Evolutionary conservation across 2,329 filamentous ascomycete genomes (phyloP), one percentile per base, ranked within the genome.

Genomic region (Phyllosticta citriasiana): DNA sequence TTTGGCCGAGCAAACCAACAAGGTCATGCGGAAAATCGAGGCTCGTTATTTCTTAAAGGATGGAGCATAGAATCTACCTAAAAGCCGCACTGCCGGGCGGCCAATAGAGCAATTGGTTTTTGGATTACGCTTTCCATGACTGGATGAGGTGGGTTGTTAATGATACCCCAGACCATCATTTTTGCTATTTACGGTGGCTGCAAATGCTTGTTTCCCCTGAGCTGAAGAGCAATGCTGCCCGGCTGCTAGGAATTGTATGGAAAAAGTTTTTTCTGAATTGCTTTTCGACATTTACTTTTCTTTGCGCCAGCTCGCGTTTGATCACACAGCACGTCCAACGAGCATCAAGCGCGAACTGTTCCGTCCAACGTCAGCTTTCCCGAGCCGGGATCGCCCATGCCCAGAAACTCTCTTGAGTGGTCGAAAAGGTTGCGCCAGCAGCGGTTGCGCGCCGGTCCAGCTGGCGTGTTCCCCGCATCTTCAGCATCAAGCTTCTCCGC

Each of bases 1-100:
- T 65, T 80, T 99, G 70, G 94, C 94, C 2, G 94, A 99, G 77
- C 94, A 99, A 79, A 97, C 94, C 9, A 97, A 95, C 76, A 97
- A 96, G 80, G 76, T 95, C 59, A 86, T 99, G 78, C 83, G 88
- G 66, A 88, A 84, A 73, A 76, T 96, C 35, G 94, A 99, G 76
- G 77, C 81, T 65, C 75, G 78, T 24, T 86, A 62, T 69, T 84
- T 24, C 75, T 80, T 10, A 78, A 22, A 74, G 74, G 5, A 60
- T 77, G 35, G 78, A 77, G 64, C 76, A 76, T 24, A 78, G 76
- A 64, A 47, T 7, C 40, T n/a, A n/a, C 27, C 2, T 47, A 1
- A 47, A n/a, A n/a, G 40, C 16, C 40, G 40, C 40, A n/a, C 14
- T 47, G 40, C 40, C n/a, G 40, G 40, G 40, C 40, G 40, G n/a